Evolutionary conservation across 176 grass and related monocot genomes (phyloP), one percentile per base, ranked within the genome.

Genomic region (Metroxylon sagu): DNA sequence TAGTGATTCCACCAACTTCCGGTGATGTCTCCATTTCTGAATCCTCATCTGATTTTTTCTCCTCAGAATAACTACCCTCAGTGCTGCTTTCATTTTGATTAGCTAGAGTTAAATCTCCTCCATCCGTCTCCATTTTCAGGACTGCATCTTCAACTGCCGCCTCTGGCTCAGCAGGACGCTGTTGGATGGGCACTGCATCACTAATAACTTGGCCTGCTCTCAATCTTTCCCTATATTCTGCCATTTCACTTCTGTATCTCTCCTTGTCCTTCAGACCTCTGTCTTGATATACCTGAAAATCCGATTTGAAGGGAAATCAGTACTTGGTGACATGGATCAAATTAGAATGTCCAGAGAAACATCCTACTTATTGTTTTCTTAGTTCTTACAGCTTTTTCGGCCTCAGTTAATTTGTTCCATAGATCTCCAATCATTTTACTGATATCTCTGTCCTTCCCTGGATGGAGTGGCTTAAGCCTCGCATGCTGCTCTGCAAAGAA

Each of bases 401-500:
- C 66, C 53, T 86, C 79, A 55, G 78, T 68, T 69, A 98, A 64
- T 65, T 52, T 67, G 54, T 71, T 92, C 93, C 93, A 98, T 19
- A 64, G 79, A 56, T 85, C 88, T 50, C 93, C 85, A 27, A 98
- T 92, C 63, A 89, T 92, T 71, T 84, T 81, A 71, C 93, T 92
- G 55, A 98, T 98, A 17, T 89, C 56, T 43, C 84, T 82, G 52
- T 98, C 93, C 72, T 83, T 83, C 30, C 88, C 79, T 48, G 87
- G 73, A 75, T 85, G 66, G 53, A 85, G 63, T 28, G 76, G 84
- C 59, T 92, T 85, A 73, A 92, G 84, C 53, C 67, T 79, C 31
- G 84, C 89, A 67, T 98, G 87, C 63, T 98, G 88, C 50, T 98
- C 93, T 39, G 83, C 80, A 76, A 92, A 98, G 65, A 98, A 92